Evolutionary conservation across 2,329 filamentous ascomycete genomes (phyloP).

Genomic region (Xylariales sp.): DNA sequence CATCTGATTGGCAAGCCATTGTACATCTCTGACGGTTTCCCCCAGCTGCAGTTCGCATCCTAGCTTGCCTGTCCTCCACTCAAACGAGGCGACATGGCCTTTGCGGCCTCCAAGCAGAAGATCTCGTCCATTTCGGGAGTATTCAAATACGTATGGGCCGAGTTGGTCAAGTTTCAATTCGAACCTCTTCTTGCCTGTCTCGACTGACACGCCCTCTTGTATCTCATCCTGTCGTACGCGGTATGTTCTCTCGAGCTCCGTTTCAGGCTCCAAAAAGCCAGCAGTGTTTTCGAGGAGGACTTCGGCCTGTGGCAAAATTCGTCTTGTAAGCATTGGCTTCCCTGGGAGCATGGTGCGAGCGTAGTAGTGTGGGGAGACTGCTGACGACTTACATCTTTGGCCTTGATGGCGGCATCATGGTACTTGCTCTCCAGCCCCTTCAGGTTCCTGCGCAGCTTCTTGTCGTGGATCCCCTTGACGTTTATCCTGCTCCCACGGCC

Average conservation of each 20-base stretch:
- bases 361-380: no score
- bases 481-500: conserved; percentile 77
- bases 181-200: conserved; percentile 89
- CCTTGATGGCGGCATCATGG: conserved; percentile 72
- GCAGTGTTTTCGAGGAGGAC: conserved; percentile 83
- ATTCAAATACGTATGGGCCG: conserved; percentile 85
- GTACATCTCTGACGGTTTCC: conserved; percentile 84
- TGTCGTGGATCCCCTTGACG: conserved; percentile 73
- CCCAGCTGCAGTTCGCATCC: conserved; percentile 87
- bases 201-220: conserved; percentile 65
- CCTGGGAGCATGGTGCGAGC: no score
- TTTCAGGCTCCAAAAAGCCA: conserved; percentile 85
- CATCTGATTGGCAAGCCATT: conserved; percentile 90
- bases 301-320: conserved; percentile 51
- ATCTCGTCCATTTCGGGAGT: conserved; percentile 83
- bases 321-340: not conserved
- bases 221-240: conserved; percentile 90
- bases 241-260: conserved; percentile 86
- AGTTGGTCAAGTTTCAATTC: conserved; percentile 78
- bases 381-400: conserved; percentile 67
- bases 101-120: conserved; percentile 83
- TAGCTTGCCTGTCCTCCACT: conserved; percentile 31
- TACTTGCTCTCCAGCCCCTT: conserved; percentile 77
- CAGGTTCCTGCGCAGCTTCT: conserved; percentile 81
- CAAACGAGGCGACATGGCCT: conserved; percentile 93